Conservation (phyloP, 1,284 basidiomycete genomes). For the Malassezia arunalokei region DNA sequence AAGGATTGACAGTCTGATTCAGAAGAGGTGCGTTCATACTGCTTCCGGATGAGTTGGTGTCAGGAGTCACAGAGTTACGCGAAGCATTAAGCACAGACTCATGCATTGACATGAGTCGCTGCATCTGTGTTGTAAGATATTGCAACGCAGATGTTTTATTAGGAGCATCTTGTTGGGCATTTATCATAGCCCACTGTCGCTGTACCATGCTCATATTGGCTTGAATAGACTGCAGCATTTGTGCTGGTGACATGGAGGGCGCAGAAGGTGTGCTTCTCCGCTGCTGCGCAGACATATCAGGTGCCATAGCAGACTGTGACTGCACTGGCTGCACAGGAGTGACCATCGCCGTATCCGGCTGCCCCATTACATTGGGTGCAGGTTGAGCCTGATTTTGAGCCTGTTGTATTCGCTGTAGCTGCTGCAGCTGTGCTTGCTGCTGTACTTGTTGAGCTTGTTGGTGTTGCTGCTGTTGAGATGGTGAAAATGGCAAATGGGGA, state of each 20-base stretch:
- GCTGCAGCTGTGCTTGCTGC: neutral
- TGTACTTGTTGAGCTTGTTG: neutral
- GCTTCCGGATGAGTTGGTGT: neutral
- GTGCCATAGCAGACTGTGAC: neutral
- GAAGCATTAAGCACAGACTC: constrained; percentile 20
- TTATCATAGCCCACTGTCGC: constrained; percentile 35
- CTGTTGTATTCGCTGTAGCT: neutral
- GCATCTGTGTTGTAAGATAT: constrained; percentile 31
- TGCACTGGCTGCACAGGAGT: too few species aligned
- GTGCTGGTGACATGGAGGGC: neutral
- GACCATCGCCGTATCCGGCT: neutral
- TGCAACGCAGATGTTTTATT: constrained; percentile 30
- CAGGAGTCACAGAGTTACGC: neutral
- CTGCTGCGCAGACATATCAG: neutral
- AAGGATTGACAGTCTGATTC: too few species aligned
- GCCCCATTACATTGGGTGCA: neutral
- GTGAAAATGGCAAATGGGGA: neutral
- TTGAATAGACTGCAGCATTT: constrained; percentile 15
- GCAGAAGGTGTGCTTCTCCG: neutral
- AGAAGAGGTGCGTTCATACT: neutral
- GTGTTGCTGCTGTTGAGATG: neutral
- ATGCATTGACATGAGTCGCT: constrained; percentile 26
- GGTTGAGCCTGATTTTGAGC: neutral
- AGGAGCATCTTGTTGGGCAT: constrained; percentile 27
- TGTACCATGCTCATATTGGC: constrained; percentile 29